Percentiles rank a stretch among this genome's conserved stretches.
Evolutionary conservation across 2,329 filamentous ascomycete genomes (phyloP).

Genomic region (Aspergillus neotritici): DNA sequence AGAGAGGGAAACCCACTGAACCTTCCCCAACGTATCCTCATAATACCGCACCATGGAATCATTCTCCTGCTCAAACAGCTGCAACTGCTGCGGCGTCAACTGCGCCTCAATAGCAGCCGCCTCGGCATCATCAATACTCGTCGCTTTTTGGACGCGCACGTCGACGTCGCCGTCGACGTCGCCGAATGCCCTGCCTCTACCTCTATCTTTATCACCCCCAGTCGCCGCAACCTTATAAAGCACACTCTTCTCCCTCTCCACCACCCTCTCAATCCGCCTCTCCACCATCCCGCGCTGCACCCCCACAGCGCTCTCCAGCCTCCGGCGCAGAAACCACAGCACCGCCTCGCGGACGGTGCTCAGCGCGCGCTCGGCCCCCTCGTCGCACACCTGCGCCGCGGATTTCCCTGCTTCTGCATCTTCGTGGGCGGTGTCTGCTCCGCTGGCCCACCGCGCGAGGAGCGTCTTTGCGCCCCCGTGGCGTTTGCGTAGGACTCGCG

Average conservation of each 20-base stretch:
- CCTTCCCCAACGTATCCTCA: conserved; percentile 88
- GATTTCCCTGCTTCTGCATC: conserved; percentile 48
- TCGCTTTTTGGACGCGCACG: conserved; percentile 17
- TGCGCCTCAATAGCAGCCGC: conserved; percentile 47
- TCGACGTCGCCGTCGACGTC: conserved; percentile 15
- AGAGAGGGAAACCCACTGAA: conserved; percentile 60
- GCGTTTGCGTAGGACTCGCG: conserved; percentile 56
- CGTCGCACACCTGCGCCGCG: conserved; percentile 65
- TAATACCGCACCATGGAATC: conserved; percentile 89
- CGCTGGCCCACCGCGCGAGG: conserved; percentile 54
- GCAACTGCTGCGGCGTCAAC: conserved; percentile 76
- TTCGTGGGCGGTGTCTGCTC: conserved; percentile 27
- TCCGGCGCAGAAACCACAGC: conserved; percentile 71
- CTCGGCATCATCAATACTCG: conserved; percentile 28
- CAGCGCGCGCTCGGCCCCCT: conserved; percentile 62
- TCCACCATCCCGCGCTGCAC: conserved; percentile 92
- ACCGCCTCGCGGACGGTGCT: conserved; percentile 73
- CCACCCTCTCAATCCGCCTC: conserved; percentile 71
- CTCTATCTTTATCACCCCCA: conserved; percentile 1
- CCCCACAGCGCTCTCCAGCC: conserved; percentile 68
- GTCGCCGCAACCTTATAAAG: conserved; percentile 57
- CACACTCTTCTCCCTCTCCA: conserved; percentile 84
- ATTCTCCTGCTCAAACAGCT: conserved; percentile 91
- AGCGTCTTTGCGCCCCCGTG: conserved; percentile 49
- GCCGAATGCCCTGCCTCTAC: conserved; percentile 7